phyloP scores from a whole-genome alignment of 768 basidiomycete genomes.

The Kwoniella botswanensis region DNA sequence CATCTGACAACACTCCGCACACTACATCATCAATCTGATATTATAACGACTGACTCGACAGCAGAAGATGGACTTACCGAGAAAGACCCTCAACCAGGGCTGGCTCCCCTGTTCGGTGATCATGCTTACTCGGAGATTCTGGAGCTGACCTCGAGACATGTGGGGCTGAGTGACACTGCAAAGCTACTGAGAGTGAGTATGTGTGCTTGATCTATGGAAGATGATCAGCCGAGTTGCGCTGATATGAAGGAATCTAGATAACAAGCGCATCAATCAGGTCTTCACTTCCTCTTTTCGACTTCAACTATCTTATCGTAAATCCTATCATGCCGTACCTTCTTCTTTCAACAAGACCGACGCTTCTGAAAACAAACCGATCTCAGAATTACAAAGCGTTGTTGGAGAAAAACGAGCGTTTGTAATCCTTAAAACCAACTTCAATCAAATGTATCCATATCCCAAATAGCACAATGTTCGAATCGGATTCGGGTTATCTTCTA shows the following conservation, averaged over 20 bases:
- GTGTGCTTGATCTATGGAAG: no score
- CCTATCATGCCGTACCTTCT: neutral
- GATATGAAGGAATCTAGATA: neutral
- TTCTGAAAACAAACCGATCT: neutral
- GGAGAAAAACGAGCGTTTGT: constrained; percentile 5
- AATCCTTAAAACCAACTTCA: constrained; percentile 4
- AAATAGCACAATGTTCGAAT: neutral
- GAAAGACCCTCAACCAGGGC: no score
- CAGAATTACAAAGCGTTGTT: constrained; percentile 4
- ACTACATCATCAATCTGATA: neutral
- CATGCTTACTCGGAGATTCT: neutral
- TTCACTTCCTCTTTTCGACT: neutral
- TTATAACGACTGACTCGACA: neutral
- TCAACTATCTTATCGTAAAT: neutral
- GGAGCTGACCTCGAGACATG: neutral
- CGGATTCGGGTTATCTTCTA: neutral
- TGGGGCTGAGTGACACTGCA: neutral
- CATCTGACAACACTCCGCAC: neutral
- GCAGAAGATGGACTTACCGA: no score
- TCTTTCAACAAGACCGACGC: neutral
- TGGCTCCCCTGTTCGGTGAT: neutral
- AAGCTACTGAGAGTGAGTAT: neutral
- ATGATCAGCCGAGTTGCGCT: no score
- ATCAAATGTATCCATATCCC: constrained; percentile 6
- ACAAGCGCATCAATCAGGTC: constrained; percentile 1